Evolutionary conservation across 2,329 filamentous ascomycete genomes (phyloP).

Genomic region (Passalora sequoiae): DNA sequence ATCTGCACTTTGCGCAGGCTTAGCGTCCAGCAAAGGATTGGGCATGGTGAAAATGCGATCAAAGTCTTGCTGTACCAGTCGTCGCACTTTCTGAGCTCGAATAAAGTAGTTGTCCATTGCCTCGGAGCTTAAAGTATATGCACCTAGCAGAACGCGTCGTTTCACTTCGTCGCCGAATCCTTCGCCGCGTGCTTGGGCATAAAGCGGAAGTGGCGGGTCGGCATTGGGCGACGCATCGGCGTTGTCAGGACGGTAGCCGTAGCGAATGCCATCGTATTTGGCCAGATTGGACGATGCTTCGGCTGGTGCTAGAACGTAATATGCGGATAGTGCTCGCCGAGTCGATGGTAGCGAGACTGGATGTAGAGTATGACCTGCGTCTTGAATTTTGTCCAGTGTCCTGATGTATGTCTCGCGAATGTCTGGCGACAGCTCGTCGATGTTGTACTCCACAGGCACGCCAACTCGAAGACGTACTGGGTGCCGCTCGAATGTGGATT

Average conservation of each 20-base stretch:
- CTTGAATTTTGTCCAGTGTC: constrained; percentile 56
- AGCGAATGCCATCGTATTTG: constrained; percentile 95
- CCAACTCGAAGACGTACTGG: constrained; percentile 47
- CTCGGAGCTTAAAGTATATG: constrained; percentile 82
- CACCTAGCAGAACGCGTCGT: constrained; percentile 79
- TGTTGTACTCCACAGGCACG: constrained; percentile 75
- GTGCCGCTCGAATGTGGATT: constrained; percentile 3
- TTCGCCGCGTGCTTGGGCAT: constrained; percentile 65
- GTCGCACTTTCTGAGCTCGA: constrained; percentile 81
- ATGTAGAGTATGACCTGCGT: constrained; percentile 65
- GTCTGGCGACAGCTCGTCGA: constrained; percentile 65
- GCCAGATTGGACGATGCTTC: constrained; percentile 94
- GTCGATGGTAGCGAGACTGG: constrained; percentile 79
- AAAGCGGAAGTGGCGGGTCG: constrained; percentile 47
- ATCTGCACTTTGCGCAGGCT: constrained; percentile 51
- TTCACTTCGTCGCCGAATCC: constrained; percentile 82
- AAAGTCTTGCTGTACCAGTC: constrained; percentile 81
- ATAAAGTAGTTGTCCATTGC: constrained; percentile 97
- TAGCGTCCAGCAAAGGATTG: constrained; percentile 57
- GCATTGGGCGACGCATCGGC: constrained; percentile 44
- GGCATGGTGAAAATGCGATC: constrained; percentile 65
- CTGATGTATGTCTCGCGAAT: constrained; percentile 66
- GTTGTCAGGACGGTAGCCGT: constrained; percentile 58
- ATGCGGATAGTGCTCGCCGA: constrained; percentile 78
- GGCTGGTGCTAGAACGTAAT: constrained; percentile 91